Conservation (phyloP, 352 stramenopile species). For the Globisporangium acanthophoron region DNA sequence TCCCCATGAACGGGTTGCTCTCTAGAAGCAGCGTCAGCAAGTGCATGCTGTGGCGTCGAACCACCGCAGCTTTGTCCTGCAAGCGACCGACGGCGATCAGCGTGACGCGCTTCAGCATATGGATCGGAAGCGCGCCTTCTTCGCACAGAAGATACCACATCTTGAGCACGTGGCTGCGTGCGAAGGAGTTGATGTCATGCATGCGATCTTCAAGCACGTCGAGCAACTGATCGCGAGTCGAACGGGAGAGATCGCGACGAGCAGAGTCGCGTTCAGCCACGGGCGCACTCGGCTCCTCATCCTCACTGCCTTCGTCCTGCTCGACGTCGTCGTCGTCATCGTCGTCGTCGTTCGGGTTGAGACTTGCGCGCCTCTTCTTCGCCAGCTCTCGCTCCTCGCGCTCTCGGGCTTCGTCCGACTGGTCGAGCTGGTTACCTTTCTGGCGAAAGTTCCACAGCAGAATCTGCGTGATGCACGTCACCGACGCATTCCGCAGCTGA, state of each 20-base stretch:
- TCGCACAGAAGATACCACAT: conserved; percentile 86
- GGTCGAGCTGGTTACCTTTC: conserved; percentile 21
- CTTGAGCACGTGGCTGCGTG: conserved; percentile 88
- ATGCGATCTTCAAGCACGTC: conserved; percentile 86
- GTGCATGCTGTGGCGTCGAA: conserved; percentile 83
- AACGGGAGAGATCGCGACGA: conserved; percentile 43
- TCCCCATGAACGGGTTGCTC: conserved; percentile 93
- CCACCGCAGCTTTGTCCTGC: conserved; percentile 92
- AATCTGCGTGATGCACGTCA: conserved; percentile 74
- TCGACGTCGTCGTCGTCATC: conserved; percentile 22
- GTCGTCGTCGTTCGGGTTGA: conserved; percentile 24
- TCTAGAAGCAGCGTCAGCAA: conserved; percentile 89
- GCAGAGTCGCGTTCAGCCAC: neutral
- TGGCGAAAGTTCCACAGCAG: conserved; percentile 72
- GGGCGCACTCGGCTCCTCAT: conserved; percentile 3
- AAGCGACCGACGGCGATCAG: conserved; percentile 84
- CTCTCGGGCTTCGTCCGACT: conserved; percentile 5
- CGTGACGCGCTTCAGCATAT: conserved; percentile 73
- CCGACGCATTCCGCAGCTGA: conserved; percentile 63
- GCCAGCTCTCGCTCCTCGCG: conserved; percentile 5
- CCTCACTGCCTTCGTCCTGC: conserved; percentile 16
- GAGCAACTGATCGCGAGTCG: conserved; percentile 74
- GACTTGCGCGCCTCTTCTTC: conserved; percentile 2
- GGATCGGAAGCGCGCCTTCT: conserved; percentile 81
- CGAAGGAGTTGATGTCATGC: conserved; percentile 93